Base-by-base conservation (phyloP, 495 filamentous ascomycete genomes). In the Xylaria acuta region DNA sequence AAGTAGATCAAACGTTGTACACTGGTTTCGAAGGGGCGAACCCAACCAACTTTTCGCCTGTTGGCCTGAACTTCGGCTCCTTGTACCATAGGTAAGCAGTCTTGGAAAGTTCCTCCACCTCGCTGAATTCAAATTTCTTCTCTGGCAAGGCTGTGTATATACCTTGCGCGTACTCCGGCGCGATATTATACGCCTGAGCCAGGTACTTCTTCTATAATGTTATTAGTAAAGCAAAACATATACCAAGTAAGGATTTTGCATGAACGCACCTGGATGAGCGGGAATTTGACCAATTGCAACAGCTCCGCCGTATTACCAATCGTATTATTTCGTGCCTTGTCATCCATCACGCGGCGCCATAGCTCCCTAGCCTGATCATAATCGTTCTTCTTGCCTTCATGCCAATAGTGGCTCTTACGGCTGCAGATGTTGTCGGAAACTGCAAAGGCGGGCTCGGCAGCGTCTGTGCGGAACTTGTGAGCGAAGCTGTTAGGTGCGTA, bases 401-500 rank as follows among this genome's bases (percentile, higher is more conserved):
- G 87, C 76, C 79, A 85, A 77, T 82, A 88, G 74, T 89, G 86
- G 60, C 82, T 81, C 76, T 89, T 89, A 51, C 86, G 83, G 64
- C 80, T 81, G 32, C 87, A 82, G 56, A 87, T 75, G 56, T 80
- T 84, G 77, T 89, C 85, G 30, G 78, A 65, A n/a, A 88, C 84
- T 6, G 72, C 71, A 72, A 86, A 89, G 3, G 88, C 85, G 12
- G 83, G 81, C 69, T 90, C 88, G 9, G 86, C 86, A 1, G 79
- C 75, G 71, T 90, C 88, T 0, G 86, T 85, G 2, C 87, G 80
- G 84, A 88, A 89, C 69, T 86, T 87, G 75, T 85, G 75, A 14
- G 71, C 74, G 79, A 89, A 89, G 75, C 84, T 88, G 76, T 88
- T 88, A 38, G 88, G 86, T 25, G 79, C 82, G 75, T 89, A 90